Evolutionary conservation across 2,329 filamentous ascomycete species (phyloP).

Genomic region (Aureobasidium sp.): DNA sequence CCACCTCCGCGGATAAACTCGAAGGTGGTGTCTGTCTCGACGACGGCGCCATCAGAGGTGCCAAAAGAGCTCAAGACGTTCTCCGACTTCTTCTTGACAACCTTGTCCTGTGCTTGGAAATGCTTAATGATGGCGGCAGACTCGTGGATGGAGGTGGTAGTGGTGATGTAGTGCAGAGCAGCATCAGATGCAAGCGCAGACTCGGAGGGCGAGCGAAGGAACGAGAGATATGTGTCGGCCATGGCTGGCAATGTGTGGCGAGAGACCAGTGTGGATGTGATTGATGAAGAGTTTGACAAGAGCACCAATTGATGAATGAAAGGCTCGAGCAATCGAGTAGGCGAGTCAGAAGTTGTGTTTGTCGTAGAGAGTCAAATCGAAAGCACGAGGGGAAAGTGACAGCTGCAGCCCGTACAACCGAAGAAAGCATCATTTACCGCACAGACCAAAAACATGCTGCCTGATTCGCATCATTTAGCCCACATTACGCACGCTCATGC

Average conservation of each 20-base stretch:
- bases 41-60: constrained; percentile 70
- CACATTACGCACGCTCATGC: neutral
- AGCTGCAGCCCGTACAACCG: neutral
- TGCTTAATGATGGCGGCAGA: constrained; percentile 85
- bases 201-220: constrained; percentile 48
- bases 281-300: neutral
- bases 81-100: constrained; percentile 86
- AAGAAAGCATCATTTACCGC: neutral
- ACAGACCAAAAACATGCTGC: constrained; percentile 15
- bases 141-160: constrained; percentile 78
- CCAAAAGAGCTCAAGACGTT: constrained; percentile 80
- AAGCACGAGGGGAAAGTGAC: constrained; percentile 13
- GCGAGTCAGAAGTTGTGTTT: constrained; percentile 2
- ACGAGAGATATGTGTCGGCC: constrained; percentile 48
- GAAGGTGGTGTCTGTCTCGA: constrained; percentile 85
- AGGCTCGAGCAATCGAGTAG: neutral
- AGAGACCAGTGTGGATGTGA: neutral
- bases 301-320: neutral
- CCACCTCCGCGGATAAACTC: constrained; percentile 87
- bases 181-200: constrained; percentile 50
- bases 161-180: constrained; percentile 84
- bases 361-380: constrained; percentile 18
- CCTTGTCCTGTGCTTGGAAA: constrained; percentile 72
- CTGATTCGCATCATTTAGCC: neutral
- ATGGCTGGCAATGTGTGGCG: constrained; percentile 32